Evolutionary conservation across 768 basidiomycete species (phyloP).

Genomic region (Naganishia vishniacii): DNA sequence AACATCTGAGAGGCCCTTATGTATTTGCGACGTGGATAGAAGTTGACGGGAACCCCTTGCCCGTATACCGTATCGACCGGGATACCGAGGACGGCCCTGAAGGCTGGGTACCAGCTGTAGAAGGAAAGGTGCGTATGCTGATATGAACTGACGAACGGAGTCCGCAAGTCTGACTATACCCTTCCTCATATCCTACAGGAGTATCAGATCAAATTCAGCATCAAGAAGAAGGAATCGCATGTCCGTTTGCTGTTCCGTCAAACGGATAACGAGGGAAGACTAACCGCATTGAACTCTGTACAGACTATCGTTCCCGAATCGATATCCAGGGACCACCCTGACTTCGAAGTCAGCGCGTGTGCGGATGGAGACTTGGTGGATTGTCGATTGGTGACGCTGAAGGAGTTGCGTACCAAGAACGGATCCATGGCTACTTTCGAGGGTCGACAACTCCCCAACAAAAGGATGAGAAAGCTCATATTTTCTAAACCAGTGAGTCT

Average conservation of each 20-base stretch:
- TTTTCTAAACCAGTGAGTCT: neutral
- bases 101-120: neutral
- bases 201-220: neutral
- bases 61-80: neutral
- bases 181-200: neutral
- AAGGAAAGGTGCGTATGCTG: neutral
- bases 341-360: constrained; percentile 1
- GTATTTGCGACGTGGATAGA: constrained; percentile 2
- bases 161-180: too few relatives aligned
- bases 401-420: neutral
- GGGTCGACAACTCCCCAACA: neutral
- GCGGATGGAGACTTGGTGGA: neutral
- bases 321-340: neutral
- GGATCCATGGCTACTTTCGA: neutral
- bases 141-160: neutral
- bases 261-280: too few relatives aligned
- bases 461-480: neutral
- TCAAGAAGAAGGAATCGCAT: neutral
- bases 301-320: neutral
- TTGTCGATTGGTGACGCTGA: neutral
- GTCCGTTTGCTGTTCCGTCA: neutral
- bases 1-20: neutral
- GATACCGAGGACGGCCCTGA: neutral
- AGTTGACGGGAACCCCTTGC: neutral
- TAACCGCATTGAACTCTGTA: too few relatives aligned